Conservation (phyloP, 768 basidiomycete species). For the Tricholoma matsutake region DNA sequence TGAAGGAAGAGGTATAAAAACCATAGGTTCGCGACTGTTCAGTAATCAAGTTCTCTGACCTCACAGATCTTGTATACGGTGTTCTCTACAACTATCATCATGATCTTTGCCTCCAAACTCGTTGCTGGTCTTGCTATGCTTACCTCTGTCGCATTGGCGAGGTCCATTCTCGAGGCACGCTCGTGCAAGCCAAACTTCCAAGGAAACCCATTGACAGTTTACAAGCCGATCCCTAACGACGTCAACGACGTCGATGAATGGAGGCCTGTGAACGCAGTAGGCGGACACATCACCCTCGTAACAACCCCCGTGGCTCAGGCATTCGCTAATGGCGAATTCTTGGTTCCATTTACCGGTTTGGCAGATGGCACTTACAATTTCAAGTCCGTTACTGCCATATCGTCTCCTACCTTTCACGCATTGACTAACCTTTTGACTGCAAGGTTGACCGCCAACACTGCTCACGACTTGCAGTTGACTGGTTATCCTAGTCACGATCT, state of each 20-base stretch:
- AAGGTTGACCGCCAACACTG: slow-evolving; percentile 6
- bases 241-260: slow-evolving; percentile 2
- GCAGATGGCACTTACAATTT: slow-evolving; percentile 2
- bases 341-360: slow-evolving; percentile 4
- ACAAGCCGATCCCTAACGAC: not conserved
- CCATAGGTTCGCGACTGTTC: no score
- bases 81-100: no score
- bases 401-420: not conserved
- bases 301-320: not conserved
- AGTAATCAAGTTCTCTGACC: no score
- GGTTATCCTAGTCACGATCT: slow-evolving; percentile 1
- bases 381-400: slow-evolving; percentile 4
- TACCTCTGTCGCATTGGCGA: not conserved
- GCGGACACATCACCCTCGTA: slow-evolving; percentile 5
- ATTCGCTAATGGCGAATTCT: slow-evolving; percentile 6
- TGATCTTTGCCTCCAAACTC: not conserved
- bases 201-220: slow-evolving; percentile 4
- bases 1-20: no score
- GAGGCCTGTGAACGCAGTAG: slow-evolving; percentile 3
- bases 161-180: not conserved
- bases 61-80: no score
- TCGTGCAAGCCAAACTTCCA: slow-evolving; percentile 11
- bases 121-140: slow-evolving; percentile 1
- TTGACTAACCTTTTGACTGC: not conserved
- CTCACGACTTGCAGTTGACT: not conserved